Base-by-base conservation (phyloP, 1,139 yeast genomes). In the Hemisphaericaspora lyxosophila region DNA sequence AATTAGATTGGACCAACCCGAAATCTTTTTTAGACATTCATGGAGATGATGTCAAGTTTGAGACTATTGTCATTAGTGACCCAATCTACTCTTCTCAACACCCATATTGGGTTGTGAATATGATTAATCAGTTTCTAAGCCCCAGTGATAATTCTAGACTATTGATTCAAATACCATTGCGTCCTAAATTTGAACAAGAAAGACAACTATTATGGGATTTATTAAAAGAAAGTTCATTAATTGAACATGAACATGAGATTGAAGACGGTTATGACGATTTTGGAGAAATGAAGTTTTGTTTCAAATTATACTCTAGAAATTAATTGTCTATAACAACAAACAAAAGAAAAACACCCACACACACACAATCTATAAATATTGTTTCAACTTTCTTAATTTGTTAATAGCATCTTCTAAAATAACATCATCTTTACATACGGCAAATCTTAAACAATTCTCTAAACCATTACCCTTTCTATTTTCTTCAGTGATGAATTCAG, bases 361-460 rank as follows among this genome's bases (percentile, higher is more conserved):
- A n/a, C n/a, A n/a, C n/a, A 20, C 5, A 4, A n/a, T 35, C 34
- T 53, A 68, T 46, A 79, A 62, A 60, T 82, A 87, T 38, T 85
- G 65, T 64, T 84, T 84, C 53, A 92, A 74, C 31, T 75, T 76
- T 50, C 75, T 70, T 49, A 92, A 75, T 64, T 90, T 80, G 42
- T 70, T 75, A 14, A 84, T 95, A 0, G 97, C 97, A 48, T 84
- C 88, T 47, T 79, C 80, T 49, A 92, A 73, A 44, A 87, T 71
- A 4, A 67, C 70, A 57, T 92, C 95, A 52, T 85, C 96, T 66
- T 92, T 92, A 71, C 98, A 92, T 13, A 92, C 95, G 12, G 98
- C 97, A 61, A 92, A 90, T 58, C 98, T 80, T 45, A 92, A 70
- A 58, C 89, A 80, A 50, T 86, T 84, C 56, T 89, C 96, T 37